These are phyloP conservation scores for Halophytophthora batemanensis DNA, from an alignment of 352 stramenopile species.

Conservation along the genomic window DNA sequence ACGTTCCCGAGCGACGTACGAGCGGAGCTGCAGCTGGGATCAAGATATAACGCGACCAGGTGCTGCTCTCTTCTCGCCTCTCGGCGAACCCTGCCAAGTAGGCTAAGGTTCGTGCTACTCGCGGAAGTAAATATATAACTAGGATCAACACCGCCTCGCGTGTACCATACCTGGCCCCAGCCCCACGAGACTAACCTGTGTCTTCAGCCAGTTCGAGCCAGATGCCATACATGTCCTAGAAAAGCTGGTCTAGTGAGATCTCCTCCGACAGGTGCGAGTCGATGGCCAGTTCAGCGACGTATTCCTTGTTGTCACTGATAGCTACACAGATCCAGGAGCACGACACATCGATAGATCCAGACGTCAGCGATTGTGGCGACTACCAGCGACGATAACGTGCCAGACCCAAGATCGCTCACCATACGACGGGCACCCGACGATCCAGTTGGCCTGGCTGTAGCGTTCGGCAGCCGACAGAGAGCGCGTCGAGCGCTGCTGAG, in stretches of 20 bases:
- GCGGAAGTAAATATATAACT: not conserved
- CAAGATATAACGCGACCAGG: not conserved
- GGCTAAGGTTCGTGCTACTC: not conserved
- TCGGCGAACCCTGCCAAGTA: not conserved
- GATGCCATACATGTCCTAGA: constrained; percentile 24
- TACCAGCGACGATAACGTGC: not conserved
- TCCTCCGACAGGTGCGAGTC: constrained; percentile 67
- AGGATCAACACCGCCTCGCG: not conserved
- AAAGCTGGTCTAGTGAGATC: constrained; percentile 61
- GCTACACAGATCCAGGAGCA: constrained; percentile 22
- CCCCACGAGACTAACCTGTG: not conserved
- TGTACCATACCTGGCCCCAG: constrained; percentile 22
- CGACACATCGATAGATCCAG: too few species aligned
- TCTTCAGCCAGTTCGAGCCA: not conserved
- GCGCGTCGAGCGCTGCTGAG: constrained; percentile 20
- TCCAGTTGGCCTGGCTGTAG: constrained; percentile 52
- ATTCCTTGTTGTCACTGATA: constrained; percentile 82
- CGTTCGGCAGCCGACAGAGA: constrained; percentile 44
- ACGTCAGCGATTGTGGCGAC: not conserved
- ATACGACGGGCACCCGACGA: constrained; percentile 72
- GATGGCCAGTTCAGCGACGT: constrained; percentile 71
- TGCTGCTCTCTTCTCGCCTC: too few species aligned
- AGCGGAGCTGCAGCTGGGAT: not conserved
- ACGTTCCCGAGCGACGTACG: not conserved
- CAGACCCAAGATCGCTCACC: constrained; percentile 27